phyloP scores from a whole-genome alignment of 305 asterid species.

The Fraxinus velutina region DNA sequence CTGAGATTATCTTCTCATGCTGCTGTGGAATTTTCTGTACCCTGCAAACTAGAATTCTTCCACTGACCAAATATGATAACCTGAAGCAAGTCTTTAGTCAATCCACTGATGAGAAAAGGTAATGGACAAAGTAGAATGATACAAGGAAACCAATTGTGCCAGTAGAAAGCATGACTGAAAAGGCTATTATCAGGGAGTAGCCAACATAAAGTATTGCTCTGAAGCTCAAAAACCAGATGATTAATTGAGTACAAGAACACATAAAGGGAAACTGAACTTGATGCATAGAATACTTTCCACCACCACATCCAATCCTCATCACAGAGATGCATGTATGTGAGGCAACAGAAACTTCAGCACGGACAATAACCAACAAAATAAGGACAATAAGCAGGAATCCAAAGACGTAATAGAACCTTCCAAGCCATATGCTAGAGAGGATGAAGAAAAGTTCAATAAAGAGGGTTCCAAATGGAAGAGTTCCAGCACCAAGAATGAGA shows the following conservation, averaged over 20 bases:
- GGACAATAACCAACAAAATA: conserved; percentile 53
- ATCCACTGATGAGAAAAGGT: conserved; percentile 74
- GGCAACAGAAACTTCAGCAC: conserved; percentile 74
- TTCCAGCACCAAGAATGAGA: conserved; percentile 80
- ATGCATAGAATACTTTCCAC: conserved; percentile 80
- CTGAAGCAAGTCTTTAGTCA: conserved; percentile 33
- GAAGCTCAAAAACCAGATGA: conserved; percentile 63
- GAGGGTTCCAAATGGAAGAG: conserved; percentile 82
- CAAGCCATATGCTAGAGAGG: conserved; percentile 77
- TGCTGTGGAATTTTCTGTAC: conserved; percentile 23
- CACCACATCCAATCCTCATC: conserved; percentile 94
- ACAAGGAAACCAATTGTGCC: conserved; percentile 68
- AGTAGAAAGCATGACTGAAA: conserved; percentile 64
- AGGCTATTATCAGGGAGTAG: conserved; percentile 65
- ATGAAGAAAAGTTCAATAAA: conserved; percentile 84
- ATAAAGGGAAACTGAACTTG: conserved; percentile 69
- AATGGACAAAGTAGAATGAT: conserved; percentile 68
- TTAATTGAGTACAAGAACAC: conserved; percentile 71
- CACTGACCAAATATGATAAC: neutral
- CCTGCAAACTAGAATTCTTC: conserved; percentile 2
- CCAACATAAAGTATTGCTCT: conserved; percentile 69
- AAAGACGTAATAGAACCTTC: conserved; percentile 62
- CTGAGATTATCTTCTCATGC: conserved; percentile 16
- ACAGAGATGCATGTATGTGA: conserved; percentile 77
- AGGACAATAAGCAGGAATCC: conserved; percentile 68